Base-by-base conservation (phyloP, 2,329 filamentous ascomycete genomes). In the Talaromyces albobiverticillius region DNA sequence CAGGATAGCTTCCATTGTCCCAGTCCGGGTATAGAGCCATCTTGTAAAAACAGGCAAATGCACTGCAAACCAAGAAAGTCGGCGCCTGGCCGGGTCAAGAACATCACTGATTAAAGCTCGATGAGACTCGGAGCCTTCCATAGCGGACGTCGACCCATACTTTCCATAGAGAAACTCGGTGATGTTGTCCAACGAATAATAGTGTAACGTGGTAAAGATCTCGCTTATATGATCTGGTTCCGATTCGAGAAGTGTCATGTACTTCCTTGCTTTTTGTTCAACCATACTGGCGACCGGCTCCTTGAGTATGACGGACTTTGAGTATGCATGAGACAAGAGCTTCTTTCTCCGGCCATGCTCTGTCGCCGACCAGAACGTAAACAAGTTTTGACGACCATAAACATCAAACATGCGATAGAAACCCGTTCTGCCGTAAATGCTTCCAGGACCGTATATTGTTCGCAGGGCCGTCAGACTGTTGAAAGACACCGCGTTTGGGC, bases 401-500 rank as follows among this genome's bases (percentile, higher is more conserved):
- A 74, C 77, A 57, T 81, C 78, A 55, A 82, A 82, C 76, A 82
- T 81, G 45, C 74, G 72, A 53, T 83, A 83, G 60, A 82, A 83
- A 0, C 47, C 42, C 0, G 79, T 79, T 31, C 79, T 65, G 34
- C 76, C 78, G 51, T 77, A 82, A 0, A 72, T 72, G 45, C 72
- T 77, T 1, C 81, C 80, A 1, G 80, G 74, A 0, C 80, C 79
- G 62, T 83, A 82, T 22, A 82, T 82, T 0, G 73, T 73, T 18
- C 74, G 71, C 32, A 82, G 57, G 0, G 79, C 80, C 0, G 72
- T 64, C 0, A 79, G 63, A 32, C 64, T 71, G 56, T 72, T 73
- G 60, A 73, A 75, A 4, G 72, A 69, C 11, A 81, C 64, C 57
- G 80, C 76, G 46, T 72, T 69, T 0, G 79, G 79, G 0, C 71